These are phyloP conservation scores for Colletotrichum eleusines DNA, from an alignment of 2,329 filamentous ascomycete species.

Conservation along the genomic window DNA sequence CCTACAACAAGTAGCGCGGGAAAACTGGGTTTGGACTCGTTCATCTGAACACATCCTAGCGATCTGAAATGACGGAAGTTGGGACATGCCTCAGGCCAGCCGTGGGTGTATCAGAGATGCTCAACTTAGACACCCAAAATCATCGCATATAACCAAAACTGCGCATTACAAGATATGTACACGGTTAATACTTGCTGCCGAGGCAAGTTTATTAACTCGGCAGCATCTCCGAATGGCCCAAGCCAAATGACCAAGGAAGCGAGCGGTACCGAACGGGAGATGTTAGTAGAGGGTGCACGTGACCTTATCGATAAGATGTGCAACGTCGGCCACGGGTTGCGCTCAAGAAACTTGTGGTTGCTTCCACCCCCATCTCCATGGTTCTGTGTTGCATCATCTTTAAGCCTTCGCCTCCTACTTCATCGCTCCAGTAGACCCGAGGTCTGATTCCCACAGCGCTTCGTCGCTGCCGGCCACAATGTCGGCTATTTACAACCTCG, in stretches of 20 bases:
- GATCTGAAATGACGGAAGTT: not conserved
- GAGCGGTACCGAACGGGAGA: not conserved
- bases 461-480: slow-evolving; percentile 60
- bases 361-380: slow-evolving; percentile 9
- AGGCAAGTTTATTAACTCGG: not conserved
- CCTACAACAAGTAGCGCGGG: not conserved
- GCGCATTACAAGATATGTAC: not conserved
- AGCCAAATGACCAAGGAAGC: too few relatives aligned
- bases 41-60: not conserved
- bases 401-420: not conserved
- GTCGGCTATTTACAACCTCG: slow-evolving; percentile 93
- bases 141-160: not conserved
- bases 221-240: slow-evolving; percentile 9
- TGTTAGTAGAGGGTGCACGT: slow-evolving; percentile 19
- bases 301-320: slow-evolving; percentile 39
- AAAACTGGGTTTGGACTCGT: not conserved
- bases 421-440: not conserved
- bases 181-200: not conserved
- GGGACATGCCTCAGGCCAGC: not conserved
- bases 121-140: not conserved
- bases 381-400: not conserved
- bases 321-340: not conserved
- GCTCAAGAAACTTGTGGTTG: slow-evolving; percentile 12
- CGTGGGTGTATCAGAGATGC: not conserved
- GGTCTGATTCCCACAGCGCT: not conserved